Evolutionary conservation across 306 rosid genomes (phyloP).

Genomic region (Trifolium dubium): DNA sequence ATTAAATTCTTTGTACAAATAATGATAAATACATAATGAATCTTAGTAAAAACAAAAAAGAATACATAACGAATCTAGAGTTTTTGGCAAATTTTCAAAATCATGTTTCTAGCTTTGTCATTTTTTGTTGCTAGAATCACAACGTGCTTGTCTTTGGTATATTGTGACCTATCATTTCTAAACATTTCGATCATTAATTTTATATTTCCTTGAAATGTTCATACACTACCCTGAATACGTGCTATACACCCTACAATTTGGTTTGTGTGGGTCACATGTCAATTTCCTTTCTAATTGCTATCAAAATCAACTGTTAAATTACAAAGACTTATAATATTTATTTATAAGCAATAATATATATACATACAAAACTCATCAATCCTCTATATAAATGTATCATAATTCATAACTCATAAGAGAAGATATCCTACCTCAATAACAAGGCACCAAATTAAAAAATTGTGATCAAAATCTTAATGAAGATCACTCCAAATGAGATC

Average conservation of each 20-base stretch:
- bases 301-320: slow-evolving; percentile 5
- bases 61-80: too few species aligned
- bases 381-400: background rate
- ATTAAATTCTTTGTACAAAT: too few species aligned
- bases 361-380: slow-evolving; percentile 1
- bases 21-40: too few species aligned
- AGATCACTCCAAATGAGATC: background rate
- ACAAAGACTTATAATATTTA: slow-evolving; percentile 3
- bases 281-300: background rate
- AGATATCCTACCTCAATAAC: background rate
- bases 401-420: too few species aligned
- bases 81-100: too few species aligned
- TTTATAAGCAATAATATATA: background rate
- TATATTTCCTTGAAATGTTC: background rate
- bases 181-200: background rate
- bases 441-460: background rate
- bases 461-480: slow-evolving; percentile 14
- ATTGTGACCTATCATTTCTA: too few species aligned
- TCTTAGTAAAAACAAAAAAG: too few species aligned
- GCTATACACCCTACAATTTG: background rate
- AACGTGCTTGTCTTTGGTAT: background rate
- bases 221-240: slow-evolving; percentile 9
- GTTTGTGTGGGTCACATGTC: slow-evolving; percentile 10
- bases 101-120: background rate
- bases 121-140: slow-evolving; percentile 1